Evolutionary conservation across 352 stramenopile species (phyloP).

Genomic region (Globisporangium spinosum): DNA sequence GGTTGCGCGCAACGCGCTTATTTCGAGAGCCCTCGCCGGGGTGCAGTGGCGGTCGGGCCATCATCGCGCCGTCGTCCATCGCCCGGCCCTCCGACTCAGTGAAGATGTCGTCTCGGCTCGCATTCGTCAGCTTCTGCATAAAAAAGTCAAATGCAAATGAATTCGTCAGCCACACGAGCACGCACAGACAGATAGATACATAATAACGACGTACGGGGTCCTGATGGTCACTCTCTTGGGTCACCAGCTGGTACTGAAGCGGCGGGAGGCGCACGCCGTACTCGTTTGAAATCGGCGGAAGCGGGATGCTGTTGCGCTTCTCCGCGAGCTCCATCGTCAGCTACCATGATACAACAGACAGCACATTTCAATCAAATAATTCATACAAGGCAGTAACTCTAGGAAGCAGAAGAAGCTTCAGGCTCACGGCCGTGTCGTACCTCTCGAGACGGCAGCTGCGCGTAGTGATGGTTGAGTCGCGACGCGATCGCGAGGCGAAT

Average conservation of each 20-base stretch:
- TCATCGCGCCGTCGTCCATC: slow-evolving; percentile 7
- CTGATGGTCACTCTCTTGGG: slow-evolving; percentile 64
- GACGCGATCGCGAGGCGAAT: slow-evolving; percentile 74
- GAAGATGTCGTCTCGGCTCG: slow-evolving; percentile 13
- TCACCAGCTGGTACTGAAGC: slow-evolving; percentile 64
- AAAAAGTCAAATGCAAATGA: neutral
- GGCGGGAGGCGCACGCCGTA: slow-evolving; percentile 78
- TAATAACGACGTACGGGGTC: slow-evolving; percentile 32
- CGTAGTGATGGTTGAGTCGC: slow-evolving; percentile 76
- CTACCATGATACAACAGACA: slow-evolving; percentile 21
- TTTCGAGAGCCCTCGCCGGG: slow-evolving; percentile 61
- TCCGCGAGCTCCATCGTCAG: slow-evolving; percentile 86
- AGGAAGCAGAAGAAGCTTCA: neutral
- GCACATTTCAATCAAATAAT: neutral
- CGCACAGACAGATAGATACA: neutral
- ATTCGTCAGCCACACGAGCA: neutral
- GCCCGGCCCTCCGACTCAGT: slow-evolving; percentile 18
- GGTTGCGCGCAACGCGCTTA: slow-evolving; percentile 63
- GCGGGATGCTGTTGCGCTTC: slow-evolving; percentile 74
- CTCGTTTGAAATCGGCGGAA: slow-evolving; percentile 78
- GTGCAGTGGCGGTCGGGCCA: slow-evolving; percentile 38
- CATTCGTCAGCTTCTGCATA: slow-evolving; percentile 27
- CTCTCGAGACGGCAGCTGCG: slow-evolving; percentile 67
- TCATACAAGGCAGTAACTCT: neutral
- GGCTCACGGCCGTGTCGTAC: slow-evolving; percentile 18